phyloP scores from a whole-genome alignment of 352 stramenopile genomes.

The Phytophthora europaea region DNA sequence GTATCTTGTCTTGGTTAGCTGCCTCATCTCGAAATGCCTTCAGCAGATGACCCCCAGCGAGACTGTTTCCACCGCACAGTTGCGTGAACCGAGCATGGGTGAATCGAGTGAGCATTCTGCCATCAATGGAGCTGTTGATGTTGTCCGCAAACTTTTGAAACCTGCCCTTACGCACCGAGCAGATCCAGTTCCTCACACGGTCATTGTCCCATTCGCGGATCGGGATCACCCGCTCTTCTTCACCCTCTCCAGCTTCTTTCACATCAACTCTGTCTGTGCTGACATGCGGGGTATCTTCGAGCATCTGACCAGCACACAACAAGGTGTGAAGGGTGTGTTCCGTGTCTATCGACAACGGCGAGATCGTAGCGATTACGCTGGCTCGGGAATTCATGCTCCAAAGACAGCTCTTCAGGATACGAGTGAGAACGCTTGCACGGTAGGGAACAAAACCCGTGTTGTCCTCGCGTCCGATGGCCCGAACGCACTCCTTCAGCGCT shows the following conservation, averaged over 20 bases:
- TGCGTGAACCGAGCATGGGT: constrained; percentile 70
- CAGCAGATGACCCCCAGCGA: constrained; percentile 63
- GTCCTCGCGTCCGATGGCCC: constrained; percentile 71
- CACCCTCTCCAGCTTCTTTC: constrained; percentile 48
- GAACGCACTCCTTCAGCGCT: constrained; percentile 86
- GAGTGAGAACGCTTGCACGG: constrained; percentile 74
- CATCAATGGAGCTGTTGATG: constrained; percentile 56
- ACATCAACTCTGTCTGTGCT: constrained; percentile 67
- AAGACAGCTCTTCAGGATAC: constrained; percentile 79
- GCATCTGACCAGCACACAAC: constrained; percentile 74
- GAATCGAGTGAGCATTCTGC: constrained; percentile 70
- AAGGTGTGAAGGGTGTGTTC: constrained; percentile 86
- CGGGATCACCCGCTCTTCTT: constrained; percentile 41
- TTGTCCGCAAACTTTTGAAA: constrained; percentile 68
- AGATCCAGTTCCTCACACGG: constrained; percentile 63
- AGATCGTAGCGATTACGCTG: constrained; percentile 86
- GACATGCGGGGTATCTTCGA: constrained; percentile 64
- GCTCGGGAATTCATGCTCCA: constrained; percentile 70
- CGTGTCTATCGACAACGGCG: constrained; percentile 75
- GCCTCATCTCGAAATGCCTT: constrained; percentile 73
- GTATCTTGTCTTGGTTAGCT: constrained; percentile 53
- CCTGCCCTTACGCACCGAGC: constrained; percentile 51
- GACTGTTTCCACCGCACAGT: constrained; percentile 70
- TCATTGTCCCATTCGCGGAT: constrained; percentile 77
- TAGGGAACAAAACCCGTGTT: constrained; percentile 73